Evolutionary conservation across 495 filamentous ascomycete genomes (phyloP).

Genomic region (Neurospora africana): DNA sequence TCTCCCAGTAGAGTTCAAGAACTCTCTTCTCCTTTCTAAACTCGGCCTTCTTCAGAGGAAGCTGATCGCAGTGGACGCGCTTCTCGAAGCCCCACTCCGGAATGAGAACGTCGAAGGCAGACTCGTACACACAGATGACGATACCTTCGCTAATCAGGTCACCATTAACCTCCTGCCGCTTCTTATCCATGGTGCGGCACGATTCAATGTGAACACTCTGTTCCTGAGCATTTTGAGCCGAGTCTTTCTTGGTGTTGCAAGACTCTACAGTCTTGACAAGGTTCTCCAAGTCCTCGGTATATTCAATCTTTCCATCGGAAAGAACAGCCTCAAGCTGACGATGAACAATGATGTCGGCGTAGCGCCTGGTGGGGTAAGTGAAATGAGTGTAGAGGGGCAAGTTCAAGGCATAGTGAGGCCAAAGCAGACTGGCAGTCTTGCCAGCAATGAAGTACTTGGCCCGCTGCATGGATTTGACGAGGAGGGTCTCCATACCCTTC

Average conservation of each 20-base stretch:
- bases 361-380: constrained; percentile 89
- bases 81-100: constrained; percentile 98
- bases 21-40: constrained; percentile 91
- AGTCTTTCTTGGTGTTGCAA: constrained; percentile 99
- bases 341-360: constrained; percentile 90
- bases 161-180: constrained; percentile 69
- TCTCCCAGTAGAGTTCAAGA: constrained; percentile 98
- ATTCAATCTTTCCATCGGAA: constrained; percentile 73
- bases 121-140: constrained; percentile 95
- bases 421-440: constrained; percentile 59
- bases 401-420: constrained; percentile 85
- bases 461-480: constrained; percentile 88
- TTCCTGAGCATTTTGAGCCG: constrained; percentile 91
- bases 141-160: constrained; percentile 96
- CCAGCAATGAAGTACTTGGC: constrained; percentile 87
- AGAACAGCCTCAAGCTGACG: constrained; percentile 85
- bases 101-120: constrained; percentile 95
- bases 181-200: constrained; percentile 87
- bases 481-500: constrained; percentile 94
- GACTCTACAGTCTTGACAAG: constrained; percentile 87
- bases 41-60: constrained; percentile 96
- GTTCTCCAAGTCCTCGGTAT: constrained; percentile 77
- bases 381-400: constrained; percentile 94
- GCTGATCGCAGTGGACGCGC: constrained; percentile 95
- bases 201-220: constrained; percentile 98